phyloP scores from a whole-genome alignment of 2,329 filamentous ascomycete species.

The Dryadomyces quercus-mongolicae region DNA sequence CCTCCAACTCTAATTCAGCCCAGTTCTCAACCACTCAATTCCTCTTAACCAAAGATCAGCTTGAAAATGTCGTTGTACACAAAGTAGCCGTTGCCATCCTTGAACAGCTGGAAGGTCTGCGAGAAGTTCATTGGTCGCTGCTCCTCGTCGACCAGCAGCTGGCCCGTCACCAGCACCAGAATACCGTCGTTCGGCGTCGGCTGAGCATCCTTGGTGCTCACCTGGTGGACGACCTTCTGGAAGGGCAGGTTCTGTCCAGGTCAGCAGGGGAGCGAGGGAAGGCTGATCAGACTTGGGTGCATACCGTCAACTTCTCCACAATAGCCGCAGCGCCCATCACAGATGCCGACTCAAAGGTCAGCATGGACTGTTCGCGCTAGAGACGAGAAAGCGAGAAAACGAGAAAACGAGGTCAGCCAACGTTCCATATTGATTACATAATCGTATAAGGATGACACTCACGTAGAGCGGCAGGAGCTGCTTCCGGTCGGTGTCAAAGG shows the following conservation, averaged over 20 bases:
- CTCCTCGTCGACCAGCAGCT: conserved; percentile 76
- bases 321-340: conserved; percentile 54
- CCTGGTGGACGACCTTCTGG: conserved; percentile 65
- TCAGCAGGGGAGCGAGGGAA: background rate
- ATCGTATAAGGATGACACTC: no score
- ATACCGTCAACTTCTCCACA: conserved; percentile 69
- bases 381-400: conserved; percentile 3
- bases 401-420: conserved; percentile 1
- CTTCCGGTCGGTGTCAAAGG: conserved; percentile 64
- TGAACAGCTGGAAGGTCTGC: conserved; percentile 76
- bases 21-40: background rate
- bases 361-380: conserved; percentile 73
- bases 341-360: conserved; percentile 75
- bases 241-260: conserved; percentile 59
- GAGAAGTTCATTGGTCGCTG: conserved; percentile 81
- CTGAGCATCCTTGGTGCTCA: conserved; percentile 72
- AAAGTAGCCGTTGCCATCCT: conserved; percentile 59
- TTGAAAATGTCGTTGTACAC: conserved; percentile 95
- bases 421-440: background rate
- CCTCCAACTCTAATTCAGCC: no score
- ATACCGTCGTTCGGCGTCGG: conserved; percentile 61
- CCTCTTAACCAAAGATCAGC: conserved; percentile 55
- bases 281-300: no score
- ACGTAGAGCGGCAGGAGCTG: conserved; percentile 67
- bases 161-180: conserved; percentile 79